A percentile compares a stretch with the other conserved stretches of the same genome.
Evolutionary conservation across 768 basidiomycete species (phyloP).

Genomic region (Termitomyces sp.): DNA sequence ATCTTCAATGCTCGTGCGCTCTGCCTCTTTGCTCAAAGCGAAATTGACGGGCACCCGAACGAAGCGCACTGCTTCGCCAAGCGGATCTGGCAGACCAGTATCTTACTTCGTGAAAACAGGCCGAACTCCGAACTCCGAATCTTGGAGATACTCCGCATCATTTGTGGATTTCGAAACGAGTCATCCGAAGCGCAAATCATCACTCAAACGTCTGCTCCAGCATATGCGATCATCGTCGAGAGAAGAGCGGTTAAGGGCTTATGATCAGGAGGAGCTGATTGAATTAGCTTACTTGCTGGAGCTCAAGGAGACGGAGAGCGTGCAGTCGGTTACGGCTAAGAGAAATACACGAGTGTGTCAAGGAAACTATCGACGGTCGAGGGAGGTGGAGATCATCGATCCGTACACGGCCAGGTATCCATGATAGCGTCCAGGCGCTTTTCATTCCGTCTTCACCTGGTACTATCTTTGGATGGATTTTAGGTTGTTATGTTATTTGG

Average conservation of each 20-base stretch:
- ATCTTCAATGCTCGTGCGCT: slow-evolving; percentile 6
- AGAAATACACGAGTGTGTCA: slow-evolving; percentile 8
- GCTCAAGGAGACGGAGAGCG: slow-evolving; percentile 13
- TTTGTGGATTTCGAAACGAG: not conserved
- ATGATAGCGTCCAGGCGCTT: not conserved
- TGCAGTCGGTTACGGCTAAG: slow-evolving; percentile 14
- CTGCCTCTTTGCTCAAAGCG: slow-evolving; percentile 8
- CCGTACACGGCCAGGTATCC: slow-evolving; percentile 7
- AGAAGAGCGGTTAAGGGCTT: slow-evolving; percentile 1
- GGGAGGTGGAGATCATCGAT: slow-evolving; percentile 16
- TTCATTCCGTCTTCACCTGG: not conserved
- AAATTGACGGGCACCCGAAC: not conserved
- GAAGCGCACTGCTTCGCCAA: not conserved
- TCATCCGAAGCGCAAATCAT: slow-evolving; percentile 8
- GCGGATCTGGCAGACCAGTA: not conserved
- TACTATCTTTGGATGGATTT: not conserved
- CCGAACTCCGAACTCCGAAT: not conserved
- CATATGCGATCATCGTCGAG: slow-evolving; percentile 8
- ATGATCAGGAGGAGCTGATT: slow-evolving; percentile 1
- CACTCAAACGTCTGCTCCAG: slow-evolving; percentile 7
- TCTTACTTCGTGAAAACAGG: slow-evolving; percentile 1
- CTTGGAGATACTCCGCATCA: slow-evolving; percentile 1
- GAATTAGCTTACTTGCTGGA: slow-evolving; percentile 10
- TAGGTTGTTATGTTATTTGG: not conserved
- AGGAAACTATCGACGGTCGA: slow-evolving; percentile 6